A percentile compares a stretch with the other conserved stretches of the same genome.
Conservation (phyloP, 2,329 filamentous ascomycete genomes). For the Stachybotrys elegans region DNA sequence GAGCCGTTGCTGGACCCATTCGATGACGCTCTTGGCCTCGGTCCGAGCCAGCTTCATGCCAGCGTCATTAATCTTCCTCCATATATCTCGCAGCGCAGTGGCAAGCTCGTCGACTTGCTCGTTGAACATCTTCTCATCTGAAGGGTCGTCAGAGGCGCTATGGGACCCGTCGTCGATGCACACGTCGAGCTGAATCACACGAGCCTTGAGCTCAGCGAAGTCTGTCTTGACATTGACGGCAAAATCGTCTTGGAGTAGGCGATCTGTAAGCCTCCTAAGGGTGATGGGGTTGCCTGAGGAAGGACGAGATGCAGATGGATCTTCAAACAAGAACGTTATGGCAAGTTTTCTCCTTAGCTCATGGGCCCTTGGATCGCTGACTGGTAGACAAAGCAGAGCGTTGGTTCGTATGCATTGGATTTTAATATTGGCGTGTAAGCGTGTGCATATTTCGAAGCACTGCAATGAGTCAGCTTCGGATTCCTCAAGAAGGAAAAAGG, state of each 20-base stretch:
- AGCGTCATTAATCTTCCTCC: constrained; percentile 64
- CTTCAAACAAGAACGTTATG: constrained; percentile 55
- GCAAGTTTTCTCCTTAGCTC: constrained; percentile 64
- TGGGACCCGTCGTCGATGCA: constrained; percentile 60
- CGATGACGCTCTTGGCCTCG: constrained; percentile 71
- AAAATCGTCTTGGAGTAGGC: constrained; percentile 45
- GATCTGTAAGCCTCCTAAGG: constrained; percentile 38
- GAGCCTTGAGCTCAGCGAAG: constrained; percentile 62
- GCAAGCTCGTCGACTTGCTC: constrained; percentile 63
- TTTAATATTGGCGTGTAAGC: constrained; percentile 39
- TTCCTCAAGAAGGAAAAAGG: background rate
- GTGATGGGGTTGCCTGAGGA: constrained; percentile 36
- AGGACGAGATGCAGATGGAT: constrained; percentile 34
- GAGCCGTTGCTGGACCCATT: constrained; percentile 70
- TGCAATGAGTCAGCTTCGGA: constrained; percentile 18
- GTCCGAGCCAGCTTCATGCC: constrained; percentile 68
- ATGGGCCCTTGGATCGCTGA: constrained; percentile 42
- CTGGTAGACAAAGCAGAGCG: constrained; percentile 55
- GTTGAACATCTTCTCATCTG: constrained; percentile 55
- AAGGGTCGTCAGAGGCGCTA: constrained; percentile 17
- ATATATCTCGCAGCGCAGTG: constrained; percentile 50
- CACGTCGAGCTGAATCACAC: constrained; percentile 66
- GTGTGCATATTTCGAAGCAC: constrained; percentile 45
- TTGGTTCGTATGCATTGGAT: constrained; percentile 50
- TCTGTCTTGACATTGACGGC: constrained; percentile 52